A percentile compares a stretch with the other conserved stretches of the same genome.
phyloP scores from a whole-genome alignment of 2,329 filamentous ascomycete genomes.

The Bipolaris bicolor region DNA sequence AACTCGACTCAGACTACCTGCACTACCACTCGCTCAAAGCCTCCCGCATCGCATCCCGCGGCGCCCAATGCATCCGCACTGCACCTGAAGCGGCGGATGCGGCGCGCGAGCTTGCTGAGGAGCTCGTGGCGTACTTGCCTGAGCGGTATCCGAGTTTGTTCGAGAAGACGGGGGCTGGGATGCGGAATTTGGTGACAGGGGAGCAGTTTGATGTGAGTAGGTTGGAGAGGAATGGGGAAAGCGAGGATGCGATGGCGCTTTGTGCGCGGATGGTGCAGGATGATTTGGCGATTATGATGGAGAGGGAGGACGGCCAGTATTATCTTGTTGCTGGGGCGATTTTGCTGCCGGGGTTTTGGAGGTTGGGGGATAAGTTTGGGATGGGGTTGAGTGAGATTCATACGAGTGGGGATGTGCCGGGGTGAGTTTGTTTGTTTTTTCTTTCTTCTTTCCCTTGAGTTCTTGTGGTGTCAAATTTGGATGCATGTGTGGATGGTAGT shows the following conservation, averaged over 20 bases:
- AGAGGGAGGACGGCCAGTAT: slow-evolving; percentile 76
- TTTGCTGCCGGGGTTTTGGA: slow-evolving; percentile 82
- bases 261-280: slow-evolving; percentile 77
- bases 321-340: slow-evolving; percentile 79
- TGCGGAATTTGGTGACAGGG: slow-evolving; percentile 72
- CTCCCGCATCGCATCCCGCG: slow-evolving; percentile 69
- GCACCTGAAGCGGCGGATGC: slow-evolving; percentile 73
- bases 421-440: slow-evolving; percentile 30
- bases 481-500: not conserved
- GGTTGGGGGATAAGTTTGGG: slow-evolving; percentile 78
- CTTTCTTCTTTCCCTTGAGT: not conserved
- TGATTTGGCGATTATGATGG: slow-evolving; percentile 84
- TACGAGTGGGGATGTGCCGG: slow-evolving; percentile 76
- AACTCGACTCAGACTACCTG: slow-evolving; percentile 80
- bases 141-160: slow-evolving; percentile 77
- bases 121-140: slow-evolving; percentile 72
- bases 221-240: slow-evolving; percentile 59
- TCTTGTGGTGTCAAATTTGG: not conserved
- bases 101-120: slow-evolving; percentile 77
- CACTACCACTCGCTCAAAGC: slow-evolving; percentile 76
- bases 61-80: slow-evolving; percentile 70
- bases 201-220: slow-evolving; percentile 73
- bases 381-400: slow-evolving; percentile 83
- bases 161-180: slow-evolving; percentile 57
- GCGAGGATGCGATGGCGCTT: slow-evolving; percentile 79